Percentiles rank a stretch among this genome's conserved stretches.
phyloP scores from a whole-genome alignment of 768 basidiomycete genomes.

The Clitopilus passeckerianus region DNA sequence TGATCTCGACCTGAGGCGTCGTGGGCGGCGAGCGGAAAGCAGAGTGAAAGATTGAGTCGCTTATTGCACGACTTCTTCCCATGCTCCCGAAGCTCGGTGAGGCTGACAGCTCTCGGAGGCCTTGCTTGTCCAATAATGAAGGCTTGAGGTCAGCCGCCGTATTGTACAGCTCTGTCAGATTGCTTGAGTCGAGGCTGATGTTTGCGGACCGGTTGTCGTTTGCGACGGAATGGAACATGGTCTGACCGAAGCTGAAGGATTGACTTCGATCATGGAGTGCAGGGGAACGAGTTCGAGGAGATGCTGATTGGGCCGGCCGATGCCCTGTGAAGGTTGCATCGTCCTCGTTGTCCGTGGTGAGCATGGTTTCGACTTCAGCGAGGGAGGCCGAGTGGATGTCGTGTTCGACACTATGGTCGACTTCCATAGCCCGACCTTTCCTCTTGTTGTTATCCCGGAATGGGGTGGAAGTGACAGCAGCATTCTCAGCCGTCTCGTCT shows the following conservation, averaged over 20 bases:
- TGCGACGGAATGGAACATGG: constrained; percentile 52
- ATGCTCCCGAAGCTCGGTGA: constrained; percentile 13
- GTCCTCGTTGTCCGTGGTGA: background rate
- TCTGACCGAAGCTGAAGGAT: constrained; percentile 66
- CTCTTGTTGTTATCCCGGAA: constrained; percentile 26
- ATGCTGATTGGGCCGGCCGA: constrained; percentile 7
- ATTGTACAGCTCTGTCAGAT: constrained; percentile 5
- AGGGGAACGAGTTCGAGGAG: constrained; percentile 3
- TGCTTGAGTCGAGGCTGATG: constrained; percentile 5
- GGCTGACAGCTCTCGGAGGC: constrained; percentile 14
- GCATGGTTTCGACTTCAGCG: background rate
- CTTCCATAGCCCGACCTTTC: constrained; percentile 32
- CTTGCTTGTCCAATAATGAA: constrained; percentile 17
- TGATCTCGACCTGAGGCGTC: constrained; percentile 58
- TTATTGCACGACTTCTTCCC: constrained; percentile 43
- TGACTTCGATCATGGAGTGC: constrained; percentile 52
- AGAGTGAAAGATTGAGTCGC: constrained; percentile 61
- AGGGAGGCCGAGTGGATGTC: constrained; percentile 29
- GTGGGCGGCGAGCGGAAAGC: constrained; percentile 31
- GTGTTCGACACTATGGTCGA: constrained; percentile 45
- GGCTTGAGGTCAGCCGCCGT: constrained; percentile 28
- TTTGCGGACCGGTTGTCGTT: constrained; percentile 7
- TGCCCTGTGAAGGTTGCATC: background rate
- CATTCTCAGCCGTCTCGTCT: constrained; percentile 15
- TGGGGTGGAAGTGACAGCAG: constrained; percentile 40